Conservation (phyloP, 2,329 filamentous ascomycete species). For the Karstenula rhodostoma region DNA sequence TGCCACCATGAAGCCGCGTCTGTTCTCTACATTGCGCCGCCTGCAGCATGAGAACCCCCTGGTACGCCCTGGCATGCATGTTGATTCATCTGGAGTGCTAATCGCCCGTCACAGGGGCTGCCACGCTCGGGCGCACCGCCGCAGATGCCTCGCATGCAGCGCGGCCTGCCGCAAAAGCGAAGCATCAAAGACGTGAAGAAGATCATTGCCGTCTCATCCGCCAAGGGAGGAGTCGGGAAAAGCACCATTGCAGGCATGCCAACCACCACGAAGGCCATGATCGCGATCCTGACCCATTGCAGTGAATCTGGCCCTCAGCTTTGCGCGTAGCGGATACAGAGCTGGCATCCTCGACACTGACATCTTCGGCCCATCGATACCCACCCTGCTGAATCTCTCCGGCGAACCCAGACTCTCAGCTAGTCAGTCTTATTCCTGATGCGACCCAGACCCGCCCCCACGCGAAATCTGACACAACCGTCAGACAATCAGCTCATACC, state of each 20-base stretch:
- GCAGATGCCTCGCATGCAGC: conserved; percentile 76
- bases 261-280: neutral
- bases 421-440: conserved; percentile 60
- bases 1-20: conserved; percentile 52
- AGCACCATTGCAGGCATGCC: conserved; percentile 82
- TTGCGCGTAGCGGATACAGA: conserved; percentile 81
- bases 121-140: conserved; percentile 75
- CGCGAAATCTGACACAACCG: conserved; percentile 15
- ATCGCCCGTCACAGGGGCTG: conserved; percentile 69
- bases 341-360: conserved; percentile 93
- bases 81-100: neutral
- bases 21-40: conserved; percentile 62
- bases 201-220: conserved; percentile 95
- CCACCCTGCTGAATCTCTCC: conserved; percentile 83
- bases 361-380: conserved; percentile 95
- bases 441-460: neutral
- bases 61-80: conserved; percentile 57
- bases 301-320: conserved; percentile 84
- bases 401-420: conserved; percentile 79
- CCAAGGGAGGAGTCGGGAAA: conserved; percentile 98
- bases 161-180: conserved; percentile 80
- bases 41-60: conserved; percentile 86
- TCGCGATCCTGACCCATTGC: conserved; percentile 13
- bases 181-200: conserved; percentile 86
- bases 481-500: conserved; percentile 83